These are phyloP conservation scores for Podaxis rugospora DNA, from an alignment of 768 basidiomycete genomes.

Conservation along the genomic window DNA sequence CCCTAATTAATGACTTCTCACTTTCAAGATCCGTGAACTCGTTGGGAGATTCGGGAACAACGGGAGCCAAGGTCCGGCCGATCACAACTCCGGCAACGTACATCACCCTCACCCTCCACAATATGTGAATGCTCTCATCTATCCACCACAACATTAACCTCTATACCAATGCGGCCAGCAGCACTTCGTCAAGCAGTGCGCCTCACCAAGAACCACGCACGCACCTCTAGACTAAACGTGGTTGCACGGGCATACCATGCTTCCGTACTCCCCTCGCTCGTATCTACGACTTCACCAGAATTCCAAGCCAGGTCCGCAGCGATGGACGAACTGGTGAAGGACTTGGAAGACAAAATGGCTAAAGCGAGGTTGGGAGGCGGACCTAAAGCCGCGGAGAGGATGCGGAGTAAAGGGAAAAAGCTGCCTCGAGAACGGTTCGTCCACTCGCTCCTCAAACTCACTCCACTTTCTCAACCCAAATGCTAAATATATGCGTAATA, in stretches of 20 bases:
- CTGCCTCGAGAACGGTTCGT: slow-evolving; percentile 77
- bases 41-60: neutral
- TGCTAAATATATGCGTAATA: slow-evolving; percentile 21
- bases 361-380: slow-evolving; percentile 70
- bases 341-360: slow-evolving; percentile 57
- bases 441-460: neutral
- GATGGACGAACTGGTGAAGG: slow-evolving; percentile 67
- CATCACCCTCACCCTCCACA: neutral
- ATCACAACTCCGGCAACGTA: slow-evolving; percentile 14
- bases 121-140: neutral
- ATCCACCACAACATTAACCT: neutral
- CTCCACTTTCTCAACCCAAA: neutral
- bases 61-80: slow-evolving; percentile 28
- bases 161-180: slow-evolving; percentile 12
- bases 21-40: neutral
- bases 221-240: too few species aligned
- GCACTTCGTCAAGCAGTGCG: neutral
- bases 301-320: slow-evolving; percentile 61
- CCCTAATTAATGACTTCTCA: neutral
- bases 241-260: slow-evolving; percentile 52
- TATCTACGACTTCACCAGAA: slow-evolving; percentile 68
- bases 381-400: slow-evolving; percentile 65
- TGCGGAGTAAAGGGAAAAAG: slow-evolving; percentile 75
- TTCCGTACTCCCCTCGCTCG: slow-evolving; percentile 64
- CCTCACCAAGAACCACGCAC: neutral